Conservation (phyloP, 192 early-diverging fungal genomes). For the Fimicolochytrium jonesii region DNA sequence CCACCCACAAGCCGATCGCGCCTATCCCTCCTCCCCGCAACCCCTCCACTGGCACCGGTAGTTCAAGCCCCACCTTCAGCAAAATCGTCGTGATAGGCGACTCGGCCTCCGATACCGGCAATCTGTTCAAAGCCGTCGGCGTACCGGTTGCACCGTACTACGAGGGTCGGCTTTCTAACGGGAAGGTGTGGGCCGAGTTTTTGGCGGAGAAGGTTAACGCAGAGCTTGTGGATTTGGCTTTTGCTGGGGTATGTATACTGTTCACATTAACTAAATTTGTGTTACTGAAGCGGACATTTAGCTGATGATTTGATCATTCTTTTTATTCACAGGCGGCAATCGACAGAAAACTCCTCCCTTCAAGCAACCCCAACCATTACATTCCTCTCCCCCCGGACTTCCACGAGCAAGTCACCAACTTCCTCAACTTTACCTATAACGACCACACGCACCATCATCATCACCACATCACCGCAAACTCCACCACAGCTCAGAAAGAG, state of each 20-base stretch:
- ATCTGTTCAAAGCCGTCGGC: constrained; percentile 19
- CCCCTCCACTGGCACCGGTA: no score
- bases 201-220: constrained; percentile 13
- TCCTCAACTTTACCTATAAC: not conserved
- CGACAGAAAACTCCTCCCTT: not conserved
- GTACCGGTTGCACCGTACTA: constrained; percentile 27
- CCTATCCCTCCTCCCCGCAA: no score
- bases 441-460: no score
- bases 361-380: not conserved
- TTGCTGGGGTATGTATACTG: no score
- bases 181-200: constrained; percentile 32
- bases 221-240: not conserved
- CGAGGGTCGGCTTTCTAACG: constrained; percentile 38
- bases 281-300: no score
- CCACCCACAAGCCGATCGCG: no score
- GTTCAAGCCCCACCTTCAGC: constrained; percentile 33
- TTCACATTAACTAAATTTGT: no score
- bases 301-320: no score
- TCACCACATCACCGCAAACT: no score
- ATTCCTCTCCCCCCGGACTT: constrained; percentile 1
- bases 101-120: constrained; percentile 48
- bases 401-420: constrained; percentile 3
- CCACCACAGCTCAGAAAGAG: no score
- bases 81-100: constrained; percentile 53
- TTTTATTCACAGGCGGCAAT: no score